These are phyloP conservation scores for Orbilia javanica DNA, from an alignment of 2,329 filamentous ascomycete genomes.

Conservation along the genomic window DNA sequence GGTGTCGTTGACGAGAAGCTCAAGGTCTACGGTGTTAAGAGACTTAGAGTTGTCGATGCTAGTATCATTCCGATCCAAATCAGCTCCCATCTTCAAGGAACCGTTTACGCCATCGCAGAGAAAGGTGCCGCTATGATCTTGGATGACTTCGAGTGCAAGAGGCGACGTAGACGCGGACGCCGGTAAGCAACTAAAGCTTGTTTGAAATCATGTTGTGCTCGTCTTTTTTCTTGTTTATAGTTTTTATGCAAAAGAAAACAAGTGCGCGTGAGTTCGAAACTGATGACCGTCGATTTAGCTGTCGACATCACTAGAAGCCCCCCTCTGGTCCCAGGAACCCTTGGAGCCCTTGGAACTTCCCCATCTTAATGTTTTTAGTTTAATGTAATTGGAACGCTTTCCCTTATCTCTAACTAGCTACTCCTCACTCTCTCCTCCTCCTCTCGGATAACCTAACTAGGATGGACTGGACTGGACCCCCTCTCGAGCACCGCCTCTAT, in stretches of 20 bases:
- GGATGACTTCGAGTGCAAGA: slow-evolving; percentile 57
- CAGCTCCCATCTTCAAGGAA: slow-evolving; percentile 62
- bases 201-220: neutral
- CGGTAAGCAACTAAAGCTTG: neutral
- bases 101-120: slow-evolving; percentile 56
- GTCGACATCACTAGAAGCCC: neutral
- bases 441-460: neutral
- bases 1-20: slow-evolving; percentile 69
- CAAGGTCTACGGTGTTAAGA: slow-evolving; percentile 66
- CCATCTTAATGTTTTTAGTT: slow-evolving; percentile 6
- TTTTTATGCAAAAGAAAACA: too few species aligned
- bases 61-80: slow-evolving; percentile 42
- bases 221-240: neutral
- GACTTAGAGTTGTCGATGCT: slow-evolving; percentile 66
- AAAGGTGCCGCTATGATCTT: slow-evolving; percentile 43
- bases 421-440: neutral
- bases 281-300: slow-evolving; percentile 12
- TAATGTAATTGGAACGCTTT: slow-evolving; percentile 6
- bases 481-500: too few species aligned
- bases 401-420: slow-evolving; percentile 1
- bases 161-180: slow-evolving; percentile 16
- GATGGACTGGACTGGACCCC: neutral
- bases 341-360: neutral
- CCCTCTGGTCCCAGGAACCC: neutral
- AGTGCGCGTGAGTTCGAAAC: slow-evolving; percentile 6